A percentile compares a stretch with the other conserved stretches of the same genome.
Conservation (phyloP, 2,329 filamentous ascomycete species). For the Aspergillus proliferans region DNA sequence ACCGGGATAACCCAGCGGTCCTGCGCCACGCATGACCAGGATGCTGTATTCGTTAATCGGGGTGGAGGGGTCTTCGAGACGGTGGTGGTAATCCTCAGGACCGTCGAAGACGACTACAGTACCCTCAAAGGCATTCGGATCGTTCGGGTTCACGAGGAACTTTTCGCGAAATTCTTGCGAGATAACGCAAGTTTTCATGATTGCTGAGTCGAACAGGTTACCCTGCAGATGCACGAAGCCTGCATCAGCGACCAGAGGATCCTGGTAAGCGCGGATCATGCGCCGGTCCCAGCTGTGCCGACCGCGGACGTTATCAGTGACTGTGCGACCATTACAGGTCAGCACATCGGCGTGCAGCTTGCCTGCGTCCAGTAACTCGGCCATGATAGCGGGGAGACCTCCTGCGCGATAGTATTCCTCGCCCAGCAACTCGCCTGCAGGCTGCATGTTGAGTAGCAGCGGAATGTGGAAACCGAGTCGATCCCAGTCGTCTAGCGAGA, state of each 20-base stretch:
- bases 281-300: slow-evolving; percentile 46
- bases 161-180: slow-evolving; percentile 40
- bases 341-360: slow-evolving; percentile 40
- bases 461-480: slow-evolving; percentile 45
- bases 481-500: slow-evolving; percentile 52
- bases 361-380: slow-evolving; percentile 46
- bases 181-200: slow-evolving; percentile 50
- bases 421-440: slow-evolving; percentile 47
- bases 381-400: slow-evolving; percentile 49
- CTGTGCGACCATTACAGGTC: slow-evolving; percentile 44
- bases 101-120: slow-evolving; percentile 47
- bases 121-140: slow-evolving; percentile 46
- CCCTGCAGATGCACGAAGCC: slow-evolving; percentile 48
- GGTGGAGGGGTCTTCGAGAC: slow-evolving; percentile 36
- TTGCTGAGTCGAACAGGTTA: slow-evolving; percentile 46
- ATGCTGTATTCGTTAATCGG: slow-evolving; percentile 40
- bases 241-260: slow-evolving; percentile 46
- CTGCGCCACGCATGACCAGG: slow-evolving; percentile 46
- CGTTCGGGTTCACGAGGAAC: slow-evolving; percentile 42
- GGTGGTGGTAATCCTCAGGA: slow-evolving; percentile 44
- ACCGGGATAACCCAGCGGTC: slow-evolving; percentile 46
- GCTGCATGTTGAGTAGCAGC: slow-evolving; percentile 51
- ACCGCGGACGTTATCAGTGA: slow-evolving; percentile 40
- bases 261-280: slow-evolving; percentile 41
- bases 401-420: slow-evolving; percentile 52